These are phyloP conservation scores for Calonectria hawksworthii DNA, from an alignment of 2,329 filamentous ascomycete genomes.

Conservation along the genomic window DNA sequence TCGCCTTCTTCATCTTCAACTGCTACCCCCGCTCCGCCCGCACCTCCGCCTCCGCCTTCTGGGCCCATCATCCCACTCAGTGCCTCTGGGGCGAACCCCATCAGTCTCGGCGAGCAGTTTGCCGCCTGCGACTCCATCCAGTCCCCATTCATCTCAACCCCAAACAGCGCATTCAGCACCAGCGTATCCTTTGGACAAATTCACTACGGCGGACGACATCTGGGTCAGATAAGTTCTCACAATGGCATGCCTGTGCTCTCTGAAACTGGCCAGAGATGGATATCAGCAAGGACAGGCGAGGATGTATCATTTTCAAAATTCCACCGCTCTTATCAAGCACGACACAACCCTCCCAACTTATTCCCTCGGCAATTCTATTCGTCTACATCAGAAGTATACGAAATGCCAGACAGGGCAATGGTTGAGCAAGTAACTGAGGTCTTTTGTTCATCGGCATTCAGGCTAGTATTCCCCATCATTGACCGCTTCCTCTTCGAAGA, in stretches of 20 bases:
- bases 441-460: slow-evolving; percentile 52
- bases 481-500: slow-evolving; percentile 60
- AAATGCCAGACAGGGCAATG: slow-evolving; percentile 41
- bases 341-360: slow-evolving; percentile 1
- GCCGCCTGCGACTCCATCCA: slow-evolving; percentile 21
- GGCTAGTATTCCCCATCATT: slow-evolving; percentile 61
- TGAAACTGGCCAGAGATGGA: slow-evolving; percentile 39
- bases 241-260: slow-evolving; percentile 42
- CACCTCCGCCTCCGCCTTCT: slow-evolving; percentile 8
- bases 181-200: slow-evolving; percentile 41
- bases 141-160: slow-evolving; percentile 9
- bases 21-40: neutral
- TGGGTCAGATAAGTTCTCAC: slow-evolving; percentile 42
- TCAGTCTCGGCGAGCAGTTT: slow-evolving; percentile 26
- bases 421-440: slow-evolving; percentile 43
- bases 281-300: slow-evolving; percentile 36
- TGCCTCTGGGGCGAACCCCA: neutral
- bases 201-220: slow-evolving; percentile 39
- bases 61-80: neutral
- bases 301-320: slow-evolving; percentile 21
- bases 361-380: slow-evolving; percentile 12
- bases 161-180: slow-evolving; percentile 25
- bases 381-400: slow-evolving; percentile 17
- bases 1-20: slow-evolving; percentile 16
- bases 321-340: slow-evolving; percentile 3